These are phyloP conservation scores for Phylloporus sp. DNA, from an alignment of 768 basidiomycete genomes.

Conservation along the genomic window DNA sequence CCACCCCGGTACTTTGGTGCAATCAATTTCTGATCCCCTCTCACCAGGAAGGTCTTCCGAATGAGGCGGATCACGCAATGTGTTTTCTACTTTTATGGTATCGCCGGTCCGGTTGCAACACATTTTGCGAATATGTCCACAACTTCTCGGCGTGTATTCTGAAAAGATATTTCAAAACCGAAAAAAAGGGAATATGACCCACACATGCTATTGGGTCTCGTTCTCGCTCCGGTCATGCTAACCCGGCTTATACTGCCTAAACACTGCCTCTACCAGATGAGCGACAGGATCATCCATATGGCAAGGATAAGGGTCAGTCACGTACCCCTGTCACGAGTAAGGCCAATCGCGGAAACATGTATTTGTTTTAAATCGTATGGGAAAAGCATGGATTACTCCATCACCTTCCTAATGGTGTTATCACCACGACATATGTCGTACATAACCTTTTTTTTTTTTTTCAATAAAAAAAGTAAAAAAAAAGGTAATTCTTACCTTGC, in stretches of 20 bases:
- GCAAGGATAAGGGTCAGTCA: conserved; percentile 11
- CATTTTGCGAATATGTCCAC: conserved; percentile 3
- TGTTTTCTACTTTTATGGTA: conserved; percentile 1
- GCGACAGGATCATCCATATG: conserved; percentile 15
- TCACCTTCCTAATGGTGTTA: conserved; percentile 21
- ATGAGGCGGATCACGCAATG: conserved; percentile 13
- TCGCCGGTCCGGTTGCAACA: conserved; percentile 7
- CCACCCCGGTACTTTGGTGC: conserved; percentile 26
- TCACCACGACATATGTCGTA: conserved; percentile 7
- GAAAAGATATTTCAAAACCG: conserved; percentile 2
- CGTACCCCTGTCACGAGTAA: conserved; percentile 13
- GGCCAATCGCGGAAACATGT: conserved; percentile 11
- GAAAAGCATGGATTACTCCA: conserved; percentile 11
- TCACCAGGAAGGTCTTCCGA: conserved; percentile 18
- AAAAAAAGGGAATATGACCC: conserved; percentile 1
- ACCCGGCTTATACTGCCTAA: background rate
- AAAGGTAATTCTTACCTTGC: conserved; percentile 1
- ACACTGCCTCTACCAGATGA: conserved; percentile 21
- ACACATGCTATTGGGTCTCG: background rate
- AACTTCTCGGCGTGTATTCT: conserved; percentile 4
- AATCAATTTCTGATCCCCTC: conserved; percentile 18
- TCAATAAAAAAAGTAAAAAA: background rate
- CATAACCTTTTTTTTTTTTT: conserved; percentile 2
- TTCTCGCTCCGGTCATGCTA: background rate
- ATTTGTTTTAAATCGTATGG: conserved; percentile 15